These are phyloP conservation scores for Acanthamoeba rhysodes DNA, from an alignment of 208 protist genomes.

Conservation along the genomic window DNA sequence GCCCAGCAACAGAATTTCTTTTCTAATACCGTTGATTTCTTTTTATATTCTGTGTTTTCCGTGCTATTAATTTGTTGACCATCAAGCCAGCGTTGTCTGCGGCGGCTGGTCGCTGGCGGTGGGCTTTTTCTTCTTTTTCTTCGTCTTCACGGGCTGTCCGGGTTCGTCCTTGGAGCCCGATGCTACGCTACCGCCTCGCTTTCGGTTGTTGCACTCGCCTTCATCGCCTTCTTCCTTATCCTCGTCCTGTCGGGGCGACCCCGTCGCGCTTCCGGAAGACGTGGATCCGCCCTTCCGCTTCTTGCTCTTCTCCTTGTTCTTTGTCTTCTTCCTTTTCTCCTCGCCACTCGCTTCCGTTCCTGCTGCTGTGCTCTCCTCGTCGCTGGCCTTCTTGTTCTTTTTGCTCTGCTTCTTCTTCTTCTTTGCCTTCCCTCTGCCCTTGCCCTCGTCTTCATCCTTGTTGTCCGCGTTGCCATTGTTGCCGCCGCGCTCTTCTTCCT, in stretches of 20 bases:
- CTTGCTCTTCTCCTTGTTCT: background rate
- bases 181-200: background rate
- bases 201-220: background rate
- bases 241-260: background rate
- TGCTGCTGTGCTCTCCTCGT: background rate
- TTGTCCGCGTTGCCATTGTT: background rate
- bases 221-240: background rate
- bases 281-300: background rate
- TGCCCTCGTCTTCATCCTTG: background rate
- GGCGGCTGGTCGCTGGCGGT: no score
- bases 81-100: background rate
- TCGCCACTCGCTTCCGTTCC: background rate
- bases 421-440: background rate
- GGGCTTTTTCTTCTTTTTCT: background rate
- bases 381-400: background rate
- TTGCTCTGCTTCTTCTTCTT: background rate
- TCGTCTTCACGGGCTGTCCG: background rate
- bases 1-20: background rate
- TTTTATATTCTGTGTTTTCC: background rate
- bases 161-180: background rate
- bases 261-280: background rate
- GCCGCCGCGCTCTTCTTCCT: background rate
- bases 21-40: background rate
- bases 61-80: background rate
- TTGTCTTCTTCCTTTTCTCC: constrained; percentile 5